Percentiles rank a stretch among this genome's conserved stretches.
Conservation (phyloP, 192 early-diverging fungal species). For the Coemansia sp. region DNA sequence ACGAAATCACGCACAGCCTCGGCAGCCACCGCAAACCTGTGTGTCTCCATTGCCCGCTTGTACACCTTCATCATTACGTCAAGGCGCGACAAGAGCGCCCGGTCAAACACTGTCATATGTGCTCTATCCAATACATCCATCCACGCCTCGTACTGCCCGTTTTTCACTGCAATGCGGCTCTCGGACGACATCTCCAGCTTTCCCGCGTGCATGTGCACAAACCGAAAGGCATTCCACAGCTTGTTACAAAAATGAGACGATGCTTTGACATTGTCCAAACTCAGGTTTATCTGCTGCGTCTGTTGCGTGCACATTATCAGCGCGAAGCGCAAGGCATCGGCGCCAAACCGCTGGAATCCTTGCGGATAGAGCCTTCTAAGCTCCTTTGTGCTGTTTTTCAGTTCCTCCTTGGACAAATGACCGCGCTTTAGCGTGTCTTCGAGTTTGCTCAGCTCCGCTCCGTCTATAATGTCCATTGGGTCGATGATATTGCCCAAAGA, state of each 20-base stretch:
- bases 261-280: constrained; percentile 79
- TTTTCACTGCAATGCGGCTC: background rate
- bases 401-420: constrained; percentile 75
- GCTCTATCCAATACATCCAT: constrained; percentile 36
- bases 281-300: constrained; percentile 92
- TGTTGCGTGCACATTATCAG: constrained; percentile 70
- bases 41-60: constrained; percentile 65
- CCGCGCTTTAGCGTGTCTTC: constrained; percentile 68
- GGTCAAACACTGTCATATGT: constrained; percentile 68
- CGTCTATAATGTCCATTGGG: constrained; percentile 66
- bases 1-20: constrained; percentile 83
- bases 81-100: constrained; percentile 82
- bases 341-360: constrained; percentile 89
- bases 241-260: constrained; percentile 95
- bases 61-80: constrained; percentile 65
- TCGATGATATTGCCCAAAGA: constrained; percentile 78
- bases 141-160: constrained; percentile 9
- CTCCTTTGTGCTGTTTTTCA: constrained; percentile 62
- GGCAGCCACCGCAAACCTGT: constrained; percentile 76
- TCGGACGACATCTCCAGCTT: constrained; percentile 14
- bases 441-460: constrained; percentile 60
- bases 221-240: constrained; percentile 85
- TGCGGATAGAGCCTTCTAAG: constrained; percentile 79
- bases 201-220: constrained; percentile 36
- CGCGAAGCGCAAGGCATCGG: constrained; percentile 79